Evolutionary conservation across 1,284 basidiomycete genomes (phyloP).

Genomic region (Cutaneotrichosporon curvatum): DNA sequence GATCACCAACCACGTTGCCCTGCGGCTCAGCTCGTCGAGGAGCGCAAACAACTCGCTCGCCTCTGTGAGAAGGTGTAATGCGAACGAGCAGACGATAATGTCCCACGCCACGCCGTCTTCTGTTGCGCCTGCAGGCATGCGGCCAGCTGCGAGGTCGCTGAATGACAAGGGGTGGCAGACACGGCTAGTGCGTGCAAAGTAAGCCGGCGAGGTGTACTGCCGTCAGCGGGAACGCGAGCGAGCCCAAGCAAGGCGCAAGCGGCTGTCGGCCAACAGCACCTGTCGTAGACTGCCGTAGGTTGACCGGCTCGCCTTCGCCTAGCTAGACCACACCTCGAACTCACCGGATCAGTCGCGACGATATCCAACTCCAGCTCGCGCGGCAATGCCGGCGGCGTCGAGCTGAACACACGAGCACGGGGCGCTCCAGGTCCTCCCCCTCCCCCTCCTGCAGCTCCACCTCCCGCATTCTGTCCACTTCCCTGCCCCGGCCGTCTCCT

Average conservation of each 20-base stretch:
- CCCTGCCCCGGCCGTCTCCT: constrained; percentile 6
- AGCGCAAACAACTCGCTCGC: constrained; percentile 59
- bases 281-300: too few relatives aligned
- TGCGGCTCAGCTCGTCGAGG: constrained; percentile 57
- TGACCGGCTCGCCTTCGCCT: too few relatives aligned
- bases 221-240: constrained; percentile 1
- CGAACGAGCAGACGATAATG: constrained; percentile 64
- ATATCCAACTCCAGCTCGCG: constrained; percentile 21
- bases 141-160: constrained; percentile 52
- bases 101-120: constrained; percentile 45
- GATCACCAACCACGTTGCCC: constrained; percentile 58
- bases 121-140: constrained; percentile 42
- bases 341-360: constrained; percentile 47
- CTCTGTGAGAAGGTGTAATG: constrained; percentile 59
- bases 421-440: background rate
- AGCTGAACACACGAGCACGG: constrained; percentile 3
- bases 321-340: constrained; percentile 17
- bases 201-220: constrained; percentile 54
- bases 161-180: constrained; percentile 53
- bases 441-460: background rate
- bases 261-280: too few relatives aligned
- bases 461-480: too few relatives aligned
- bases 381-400: constrained; percentile 14
- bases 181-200: constrained; percentile 50
- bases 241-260: too few relatives aligned